Evolutionary conservation across 139 green algal species (phyloP).

Genomic region (Chlorella sp.): DNA sequence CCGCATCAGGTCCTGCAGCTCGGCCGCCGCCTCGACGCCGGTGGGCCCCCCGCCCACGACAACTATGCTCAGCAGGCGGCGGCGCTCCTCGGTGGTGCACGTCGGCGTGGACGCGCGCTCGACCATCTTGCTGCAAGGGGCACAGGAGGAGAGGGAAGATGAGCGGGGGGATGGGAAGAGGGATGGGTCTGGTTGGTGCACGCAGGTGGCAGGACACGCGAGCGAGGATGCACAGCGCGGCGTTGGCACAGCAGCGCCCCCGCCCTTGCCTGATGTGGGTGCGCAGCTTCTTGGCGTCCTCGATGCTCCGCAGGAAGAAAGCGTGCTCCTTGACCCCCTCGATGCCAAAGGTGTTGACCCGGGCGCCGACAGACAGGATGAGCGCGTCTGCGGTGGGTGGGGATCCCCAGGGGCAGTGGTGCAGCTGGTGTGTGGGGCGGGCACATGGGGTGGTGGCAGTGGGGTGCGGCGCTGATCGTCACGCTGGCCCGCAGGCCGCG

Average conservation of each 20-base stretch:
- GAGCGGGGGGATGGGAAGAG: too few relatives aligned
- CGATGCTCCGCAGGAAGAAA: slow-evolving; percentile 64
- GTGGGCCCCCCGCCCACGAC: slow-evolving; percentile 55
- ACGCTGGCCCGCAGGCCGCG: too few relatives aligned
- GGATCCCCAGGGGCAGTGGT: background rate
- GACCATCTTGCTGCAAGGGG: slow-evolving; percentile 30
- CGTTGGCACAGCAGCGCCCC: too few relatives aligned
- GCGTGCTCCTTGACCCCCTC: slow-evolving; percentile 61
- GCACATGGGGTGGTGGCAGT: background rate
- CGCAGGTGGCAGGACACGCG: too few relatives aligned
- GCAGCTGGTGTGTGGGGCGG: background rate
- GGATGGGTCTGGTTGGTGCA: too few relatives aligned
- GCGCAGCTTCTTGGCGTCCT: slow-evolving; percentile 36
- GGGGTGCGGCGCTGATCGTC: background rate
- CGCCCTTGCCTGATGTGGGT: slow-evolving; percentile 22
- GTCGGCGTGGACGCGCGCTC: slow-evolving; percentile 54
- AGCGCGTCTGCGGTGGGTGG: background rate
- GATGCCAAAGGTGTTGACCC: slow-evolving; percentile 63
- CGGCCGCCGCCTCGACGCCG: slow-evolving; percentile 4
- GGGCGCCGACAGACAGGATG: slow-evolving; percentile 28
- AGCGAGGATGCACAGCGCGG: too few relatives aligned
- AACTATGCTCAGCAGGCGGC: slow-evolving; percentile 81
- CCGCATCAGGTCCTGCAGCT: slow-evolving; percentile 47
- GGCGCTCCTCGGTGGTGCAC: slow-evolving; percentile 53
- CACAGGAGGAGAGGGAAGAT: too few relatives aligned